Evolutionary conservation across 768 basidiomycete species (phyloP).

Genomic region (Kwoniella sp.): DNA sequence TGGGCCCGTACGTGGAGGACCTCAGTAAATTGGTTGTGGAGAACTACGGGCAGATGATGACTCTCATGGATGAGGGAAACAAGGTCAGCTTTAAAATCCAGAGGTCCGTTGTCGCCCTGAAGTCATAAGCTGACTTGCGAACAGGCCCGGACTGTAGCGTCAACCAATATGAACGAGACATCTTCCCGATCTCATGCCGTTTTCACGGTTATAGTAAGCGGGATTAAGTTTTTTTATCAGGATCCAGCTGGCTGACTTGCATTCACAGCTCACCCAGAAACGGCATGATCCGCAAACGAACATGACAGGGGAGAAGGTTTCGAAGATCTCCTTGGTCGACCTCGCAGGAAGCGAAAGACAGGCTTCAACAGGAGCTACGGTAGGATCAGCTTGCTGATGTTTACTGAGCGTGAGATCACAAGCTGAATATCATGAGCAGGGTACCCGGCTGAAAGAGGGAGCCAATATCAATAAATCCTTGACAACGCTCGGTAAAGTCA

Average conservation of each 20-base stretch:
- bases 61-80: constrained; percentile 99
- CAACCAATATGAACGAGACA: constrained; percentile 99
- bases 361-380: constrained; percentile 93
- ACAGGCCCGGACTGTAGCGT: constrained; percentile 88
- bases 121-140: constrained; percentile 24
- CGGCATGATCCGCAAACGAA: constrained; percentile 79
- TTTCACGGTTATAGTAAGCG: constrained; percentile 70
- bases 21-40: constrained; percentile 88
- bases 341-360: constrained; percentile 96
- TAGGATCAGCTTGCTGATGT: constrained; percentile 10
- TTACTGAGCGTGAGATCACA: background rate
- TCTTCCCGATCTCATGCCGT: constrained; percentile 98
- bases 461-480: constrained; percentile 98
- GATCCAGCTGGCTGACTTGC: background rate
- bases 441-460: constrained; percentile 92
- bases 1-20: constrained; percentile 97
- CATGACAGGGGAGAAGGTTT: constrained; percentile 97
- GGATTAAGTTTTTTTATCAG: too few relatives aligned
- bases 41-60: constrained; percentile 96
- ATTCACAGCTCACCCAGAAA: constrained; percentile 79
- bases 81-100: constrained; percentile 59
- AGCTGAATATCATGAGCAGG: constrained; percentile 53
- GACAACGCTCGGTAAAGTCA: constrained; percentile 97
- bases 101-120: background rate
- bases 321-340: constrained; percentile 95